Percentiles rank a stretch among this genome's conserved stretches.
These are phyloP conservation scores for Porosira glacialis DNA, from an alignment of 352 stramenopile species.

Conservation along the genomic window DNA sequence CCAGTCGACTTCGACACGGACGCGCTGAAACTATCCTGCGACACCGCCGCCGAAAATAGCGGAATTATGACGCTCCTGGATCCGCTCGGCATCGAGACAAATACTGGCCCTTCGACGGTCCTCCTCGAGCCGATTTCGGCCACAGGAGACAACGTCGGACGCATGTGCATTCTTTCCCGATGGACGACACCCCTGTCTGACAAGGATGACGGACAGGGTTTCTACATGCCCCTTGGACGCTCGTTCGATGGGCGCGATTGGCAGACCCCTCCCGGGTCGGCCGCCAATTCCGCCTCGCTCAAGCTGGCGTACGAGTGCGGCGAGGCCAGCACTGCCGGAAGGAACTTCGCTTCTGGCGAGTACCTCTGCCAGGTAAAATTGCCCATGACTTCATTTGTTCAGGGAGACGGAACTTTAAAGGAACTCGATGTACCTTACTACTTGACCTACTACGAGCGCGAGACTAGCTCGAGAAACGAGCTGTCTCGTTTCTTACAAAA, in stretches of 20 bases:
- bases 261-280: background rate
- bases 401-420: constrained; percentile 4
- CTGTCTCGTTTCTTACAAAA: constrained; percentile 60
- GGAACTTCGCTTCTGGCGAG: constrained; percentile 8
- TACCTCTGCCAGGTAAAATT: constrained; percentile 18
- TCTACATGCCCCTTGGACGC: constrained; percentile 31
- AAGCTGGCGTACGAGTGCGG: constrained; percentile 6
- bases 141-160: background rate
- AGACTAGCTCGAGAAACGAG: constrained; percentile 32
- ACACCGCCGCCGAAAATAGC: background rate
- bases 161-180: constrained; percentile 24
- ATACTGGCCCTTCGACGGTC: too few relatives aligned
- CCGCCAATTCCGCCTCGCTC: too few relatives aligned
- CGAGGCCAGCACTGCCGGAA: background rate
- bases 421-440: constrained; percentile 41
- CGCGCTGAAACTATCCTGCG: background rate
- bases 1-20: background rate
- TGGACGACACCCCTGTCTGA: constrained; percentile 23
- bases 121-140: background rate
- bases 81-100: too few relatives aligned
- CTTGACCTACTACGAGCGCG: constrained; percentile 47
- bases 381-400: background rate
- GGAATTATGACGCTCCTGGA: too few relatives aligned
- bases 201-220: constrained; percentile 14
- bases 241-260: constrained; percentile 9